Conservation (phyloP, 2,329 filamentous ascomycete species). For the Alternaria atra region DNA sequence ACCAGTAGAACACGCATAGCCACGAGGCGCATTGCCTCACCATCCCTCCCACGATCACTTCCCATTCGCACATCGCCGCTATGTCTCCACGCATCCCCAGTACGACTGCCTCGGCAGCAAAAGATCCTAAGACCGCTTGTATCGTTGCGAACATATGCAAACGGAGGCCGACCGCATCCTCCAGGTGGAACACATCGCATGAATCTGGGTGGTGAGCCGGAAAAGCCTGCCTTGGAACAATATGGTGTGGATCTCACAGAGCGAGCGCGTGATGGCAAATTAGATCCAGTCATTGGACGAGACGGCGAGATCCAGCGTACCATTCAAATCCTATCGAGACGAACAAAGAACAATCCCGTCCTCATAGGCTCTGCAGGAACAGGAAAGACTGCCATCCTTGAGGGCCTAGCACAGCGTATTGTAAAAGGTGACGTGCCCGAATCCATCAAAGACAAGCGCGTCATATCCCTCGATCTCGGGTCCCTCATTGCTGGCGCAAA, state of each 20-base stretch:
- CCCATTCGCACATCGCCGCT: slow-evolving; percentile 29
- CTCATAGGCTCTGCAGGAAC: slow-evolving; percentile 92
- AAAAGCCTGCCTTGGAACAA: slow-evolving; percentile 90
- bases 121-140: slow-evolving; percentile 48
- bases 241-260: slow-evolving; percentile 91
- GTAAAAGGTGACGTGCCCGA: slow-evolving; percentile 93
- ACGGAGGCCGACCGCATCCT: slow-evolving; percentile 73
- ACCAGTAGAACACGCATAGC: slow-evolving; percentile 46
- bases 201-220: slow-evolving; percentile 77
- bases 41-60: slow-evolving; percentile 25
- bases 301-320: slow-evolving; percentile 92
- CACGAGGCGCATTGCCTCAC: slow-evolving; percentile 44
- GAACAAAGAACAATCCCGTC: slow-evolving; percentile 96
- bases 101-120: slow-evolving; percentile 9
- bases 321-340: slow-evolving; percentile 89
- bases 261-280: slow-evolving; percentile 83
- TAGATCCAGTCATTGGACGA: slow-evolving; percentile 95
- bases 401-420: slow-evolving; percentile 89
- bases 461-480: slow-evolving; percentile 87
- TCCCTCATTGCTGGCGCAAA: slow-evolving; percentile 95
- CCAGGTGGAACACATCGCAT: slow-evolving; percentile 94
- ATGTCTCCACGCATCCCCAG: slow-evolving; percentile 34
- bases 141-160: slow-evolving; percentile 66
- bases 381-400: slow-evolving; percentile 92
- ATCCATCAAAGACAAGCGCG: slow-evolving; percentile 92